Conservation (phyloP, 2,329 filamentous ascomycete genomes). For the Alternaria novae-zelandiae region DNA sequence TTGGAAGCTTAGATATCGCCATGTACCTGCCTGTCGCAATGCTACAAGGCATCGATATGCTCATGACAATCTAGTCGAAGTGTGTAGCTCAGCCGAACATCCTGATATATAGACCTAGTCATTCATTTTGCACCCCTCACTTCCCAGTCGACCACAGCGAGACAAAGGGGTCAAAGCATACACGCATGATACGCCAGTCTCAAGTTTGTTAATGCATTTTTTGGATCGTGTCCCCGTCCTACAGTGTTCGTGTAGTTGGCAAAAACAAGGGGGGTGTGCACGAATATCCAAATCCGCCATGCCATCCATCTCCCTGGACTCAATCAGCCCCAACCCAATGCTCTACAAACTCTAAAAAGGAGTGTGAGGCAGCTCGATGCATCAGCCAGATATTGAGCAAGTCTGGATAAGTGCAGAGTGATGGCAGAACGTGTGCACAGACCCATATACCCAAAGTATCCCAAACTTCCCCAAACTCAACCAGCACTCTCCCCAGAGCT, state of each 20-base stretch:
- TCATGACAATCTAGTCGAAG: no score
- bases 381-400: background rate
- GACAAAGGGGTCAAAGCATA: no score
- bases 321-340: background rate
- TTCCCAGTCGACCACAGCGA: background rate
- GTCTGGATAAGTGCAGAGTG: rapidly evolving
- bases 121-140: background rate
- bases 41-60: no score
- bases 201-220: no score
- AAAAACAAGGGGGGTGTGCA: no score
- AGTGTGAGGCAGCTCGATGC: rapidly evolving
- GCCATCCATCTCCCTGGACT: rapidly evolving
- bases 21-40: no score
- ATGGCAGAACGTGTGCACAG: rapidly evolving
- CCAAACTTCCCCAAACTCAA: background rate
- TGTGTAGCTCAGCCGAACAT: background rate
- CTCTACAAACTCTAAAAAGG: background rate
- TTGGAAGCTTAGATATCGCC: no score
- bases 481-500: background rate
- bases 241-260: no score
- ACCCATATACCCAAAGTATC: rapidly evolving
- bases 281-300: no score
- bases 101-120: background rate
- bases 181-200: no score
- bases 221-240: no score